Percentiles rank a stretch among this genome's conserved stretches.
phyloP scores from a whole-genome alignment of 2,329 filamentous ascomycete species.

The Colletotrichum sp. region DNA sequence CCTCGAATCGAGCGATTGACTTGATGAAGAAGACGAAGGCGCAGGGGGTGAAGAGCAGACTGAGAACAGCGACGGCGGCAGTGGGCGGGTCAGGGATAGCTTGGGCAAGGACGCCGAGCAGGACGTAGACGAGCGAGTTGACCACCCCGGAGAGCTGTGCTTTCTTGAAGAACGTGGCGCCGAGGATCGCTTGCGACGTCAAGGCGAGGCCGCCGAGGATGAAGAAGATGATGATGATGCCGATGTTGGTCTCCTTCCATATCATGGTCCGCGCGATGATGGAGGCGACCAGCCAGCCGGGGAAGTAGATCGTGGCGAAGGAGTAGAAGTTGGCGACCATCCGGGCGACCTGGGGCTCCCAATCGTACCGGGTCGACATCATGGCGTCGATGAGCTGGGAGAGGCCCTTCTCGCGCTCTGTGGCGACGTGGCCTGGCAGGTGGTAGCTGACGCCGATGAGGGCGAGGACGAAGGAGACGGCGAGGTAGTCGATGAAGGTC shows the following conservation, averaged over 20 bases:
- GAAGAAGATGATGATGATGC: slow-evolving; percentile 75
- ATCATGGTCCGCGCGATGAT: slow-evolving; percentile 67
- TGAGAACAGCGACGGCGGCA: slow-evolving; percentile 70
- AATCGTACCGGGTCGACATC: slow-evolving; percentile 68
- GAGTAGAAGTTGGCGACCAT: slow-evolving; percentile 67
- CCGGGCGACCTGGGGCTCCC: slow-evolving; percentile 35
- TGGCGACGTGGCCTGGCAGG: slow-evolving; percentile 71
- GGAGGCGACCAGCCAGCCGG: slow-evolving; percentile 54
- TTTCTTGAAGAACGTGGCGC: slow-evolving; percentile 83
- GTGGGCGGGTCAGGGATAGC: slow-evolving; percentile 68
- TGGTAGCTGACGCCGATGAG: slow-evolving; percentile 76
- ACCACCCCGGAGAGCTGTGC: slow-evolving; percentile 87
- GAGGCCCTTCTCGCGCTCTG: slow-evolving; percentile 73
- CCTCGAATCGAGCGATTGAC: slow-evolving; percentile 79
- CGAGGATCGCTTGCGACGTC: slow-evolving; percentile 80
- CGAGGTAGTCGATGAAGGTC: slow-evolving; percentile 68
- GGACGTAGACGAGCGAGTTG: slow-evolving; percentile 72
- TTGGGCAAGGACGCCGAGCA: slow-evolving; percentile 84
- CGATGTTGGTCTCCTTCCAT: slow-evolving; percentile 66
- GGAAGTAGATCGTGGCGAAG: slow-evolving; percentile 70
- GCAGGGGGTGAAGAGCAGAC: slow-evolving; percentile 83
- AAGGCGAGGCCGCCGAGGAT: slow-evolving; percentile 77
- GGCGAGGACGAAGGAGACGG: slow-evolving; percentile 71
- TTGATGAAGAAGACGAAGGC: slow-evolving; percentile 85
- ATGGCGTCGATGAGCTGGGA: slow-evolving; percentile 78